These are phyloP conservation scores for Cylindrodendrum hubeiense DNA, from an alignment of 2,329 filamentous ascomycete species.

Conservation along the genomic window DNA sequence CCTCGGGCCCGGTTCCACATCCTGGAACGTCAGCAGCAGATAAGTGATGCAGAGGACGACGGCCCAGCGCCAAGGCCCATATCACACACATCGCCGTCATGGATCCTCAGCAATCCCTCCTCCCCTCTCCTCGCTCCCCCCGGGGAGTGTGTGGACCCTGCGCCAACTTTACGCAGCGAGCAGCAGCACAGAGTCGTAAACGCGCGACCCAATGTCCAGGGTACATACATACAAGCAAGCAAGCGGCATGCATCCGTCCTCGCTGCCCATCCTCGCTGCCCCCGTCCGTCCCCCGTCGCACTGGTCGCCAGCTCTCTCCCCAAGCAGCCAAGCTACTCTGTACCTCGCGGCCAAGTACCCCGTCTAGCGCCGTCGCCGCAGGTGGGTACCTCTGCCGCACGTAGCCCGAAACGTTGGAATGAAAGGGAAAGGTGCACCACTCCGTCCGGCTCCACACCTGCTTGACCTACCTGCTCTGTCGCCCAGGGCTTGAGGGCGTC, in stretches of 20 bases:
- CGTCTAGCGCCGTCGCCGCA: conserved; percentile 23
- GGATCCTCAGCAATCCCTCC: conserved; percentile 1
- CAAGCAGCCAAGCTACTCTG: conserved; percentile 19
- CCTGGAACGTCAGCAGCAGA: conserved; percentile 15
- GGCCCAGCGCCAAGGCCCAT: not conserved
- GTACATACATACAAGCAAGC: too few species aligned
- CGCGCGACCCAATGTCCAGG: not conserved
- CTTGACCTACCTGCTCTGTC: not conserved
- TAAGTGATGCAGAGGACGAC: conserved; percentile 1
- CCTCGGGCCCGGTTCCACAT: not conserved
- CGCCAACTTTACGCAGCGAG: not conserved
- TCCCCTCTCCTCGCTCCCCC: conserved; percentile 1
- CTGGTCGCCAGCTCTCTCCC: not conserved
- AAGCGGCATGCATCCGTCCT: too few species aligned
- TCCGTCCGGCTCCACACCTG: conserved; percentile 32
- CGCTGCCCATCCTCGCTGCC: too few species aligned
- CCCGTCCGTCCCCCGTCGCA: not conserved
- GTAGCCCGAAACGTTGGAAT: conserved; percentile 37
- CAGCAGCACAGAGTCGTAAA: too few species aligned
- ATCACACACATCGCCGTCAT: conserved; percentile 3
- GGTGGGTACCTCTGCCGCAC: conserved; percentile 28
- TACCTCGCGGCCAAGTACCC: conserved; percentile 37
- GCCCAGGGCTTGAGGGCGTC: too few species aligned
- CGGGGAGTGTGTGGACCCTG: not conserved
- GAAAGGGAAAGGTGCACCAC: conserved; percentile 33